Base-by-base conservation (phyloP, 768 basidiomycete species). In the Phylloporus rhodoxanthus region DNA sequence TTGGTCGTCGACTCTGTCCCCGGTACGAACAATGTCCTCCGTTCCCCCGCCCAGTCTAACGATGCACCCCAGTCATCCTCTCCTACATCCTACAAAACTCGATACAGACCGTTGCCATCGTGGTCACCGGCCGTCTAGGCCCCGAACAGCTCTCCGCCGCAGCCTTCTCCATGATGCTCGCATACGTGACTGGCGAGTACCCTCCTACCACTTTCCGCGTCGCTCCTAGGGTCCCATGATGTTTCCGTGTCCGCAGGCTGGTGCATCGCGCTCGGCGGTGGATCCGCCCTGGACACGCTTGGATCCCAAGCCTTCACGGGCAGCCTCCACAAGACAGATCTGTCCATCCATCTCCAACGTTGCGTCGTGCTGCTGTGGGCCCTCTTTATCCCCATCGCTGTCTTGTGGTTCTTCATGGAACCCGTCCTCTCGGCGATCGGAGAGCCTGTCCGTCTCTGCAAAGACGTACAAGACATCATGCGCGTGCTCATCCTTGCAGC, bases 221-320 rank as follows among this genome's bases (percentile, higher is more conserved):
- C 23, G 48, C 57, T 41, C 58, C 51, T 61, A 69, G 73, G 77
- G 75, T 82, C 79, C 78, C 76, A 79, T 73, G 61, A 78, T 71
- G 58, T 62, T 60, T 54, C 50, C 47, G 14, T 44, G 42, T 29
- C 51, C 26, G 57, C 65, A 87, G 86, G 86, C 34, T 87, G 85
- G 84, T 81, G 79, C 59, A 73, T 88, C 48, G 86, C 85, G 10
- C 74, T 88, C 17, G 86, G 86, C 13, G 86, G 86, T n/a, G 83
- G 85, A 0, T 85, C 85, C 3, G 85, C 84, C 8, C 72, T 88
- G 30, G 86, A 88, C 62, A 89, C 87, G 0, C 71, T 88, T 48
- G 85, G 85, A 34, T 87, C 87, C 1, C 84, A 86, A 58, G 78
- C 87, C 1, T 90, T 82, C 67, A 87, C 85, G 11, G 83, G 82